Conservation (phyloP, 495 filamentous ascomycete genomes). For the Penicillium steckii region DNA sequence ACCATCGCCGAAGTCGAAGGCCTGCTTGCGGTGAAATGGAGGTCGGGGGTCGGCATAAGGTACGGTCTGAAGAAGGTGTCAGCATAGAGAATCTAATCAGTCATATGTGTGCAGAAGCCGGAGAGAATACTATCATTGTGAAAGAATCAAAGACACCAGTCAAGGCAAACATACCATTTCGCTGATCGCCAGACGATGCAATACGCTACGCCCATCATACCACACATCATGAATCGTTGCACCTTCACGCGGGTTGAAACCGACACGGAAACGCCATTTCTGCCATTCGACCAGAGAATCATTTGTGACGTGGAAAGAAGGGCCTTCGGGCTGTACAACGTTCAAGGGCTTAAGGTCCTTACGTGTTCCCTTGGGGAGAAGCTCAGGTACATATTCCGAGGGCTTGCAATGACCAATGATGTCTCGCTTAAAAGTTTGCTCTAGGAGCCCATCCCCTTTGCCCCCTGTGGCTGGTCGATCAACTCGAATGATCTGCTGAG, state of each 20-base stretch:
- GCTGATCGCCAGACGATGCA: slow-evolving; percentile 69
- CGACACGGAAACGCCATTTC: slow-evolving; percentile 68
- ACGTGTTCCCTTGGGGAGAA: slow-evolving; percentile 55
- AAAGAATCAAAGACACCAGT: too few relatives aligned
- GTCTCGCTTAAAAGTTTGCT: slow-evolving; percentile 48
- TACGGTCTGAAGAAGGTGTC: slow-evolving; percentile 46
- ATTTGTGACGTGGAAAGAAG: slow-evolving; percentile 60
- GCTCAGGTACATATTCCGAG: slow-evolving; percentile 69
- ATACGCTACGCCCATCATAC: slow-evolving; percentile 70
- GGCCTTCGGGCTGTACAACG: slow-evolving; percentile 76
- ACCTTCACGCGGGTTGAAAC: slow-evolving; percentile 68
- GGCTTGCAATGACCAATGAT: slow-evolving; percentile 46
- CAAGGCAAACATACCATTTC: slow-evolving; percentile 59
- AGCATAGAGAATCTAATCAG: neutral
- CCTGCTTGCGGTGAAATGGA: slow-evolving; percentile 68
- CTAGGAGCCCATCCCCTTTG: slow-evolving; percentile 37
- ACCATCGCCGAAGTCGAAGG: slow-evolving; percentile 71
- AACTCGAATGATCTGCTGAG: slow-evolving; percentile 60
- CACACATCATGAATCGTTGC: slow-evolving; percentile 67
- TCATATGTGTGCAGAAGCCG: neutral
- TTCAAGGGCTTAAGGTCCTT: slow-evolving; percentile 76
- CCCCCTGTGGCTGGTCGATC: slow-evolving; percentile 50
- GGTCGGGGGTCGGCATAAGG: slow-evolving; percentile 63
- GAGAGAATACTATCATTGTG: neutral
- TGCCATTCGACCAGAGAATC: slow-evolving; percentile 62